Base-by-base conservation (phyloP, 805 yeast genomes). In the Metschnikowia sp. region DNA sequence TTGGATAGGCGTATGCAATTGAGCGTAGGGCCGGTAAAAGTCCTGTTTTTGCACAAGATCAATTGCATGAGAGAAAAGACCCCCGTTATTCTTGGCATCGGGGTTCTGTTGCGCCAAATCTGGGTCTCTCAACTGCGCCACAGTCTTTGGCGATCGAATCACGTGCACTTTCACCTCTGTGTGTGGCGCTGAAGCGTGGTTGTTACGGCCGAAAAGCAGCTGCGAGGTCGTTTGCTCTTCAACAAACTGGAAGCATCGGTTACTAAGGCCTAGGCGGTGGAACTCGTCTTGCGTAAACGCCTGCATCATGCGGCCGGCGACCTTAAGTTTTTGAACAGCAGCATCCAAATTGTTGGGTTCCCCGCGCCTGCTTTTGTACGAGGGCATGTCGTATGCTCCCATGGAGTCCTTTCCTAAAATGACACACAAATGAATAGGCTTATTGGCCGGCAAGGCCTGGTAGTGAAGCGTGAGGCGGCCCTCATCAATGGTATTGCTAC, bases 201-300 rank as follows among this genome's bases (percentile, higher is more conserved):
- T 64, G 18, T 54, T 48, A 51, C 63, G 63, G 1, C 76, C 76
- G 47, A 68, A 72, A 1, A 71, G 35, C 2, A 56, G 49, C 45
- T 67, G 72, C 29, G 59, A 39, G 12, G 50, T 26, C 8, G 47
- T 53, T 4, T 74, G 63, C 51, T 74, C 78, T 57, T 91, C 96
- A 2, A 75, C 82, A 53, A 89, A 86, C 51, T 81, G 80, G 65
- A 89, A 89, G 4, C 86, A 75, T 50, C 97, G 71, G 53, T 83
- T 79, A 10, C 96, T 95, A 60, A 88, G 79, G 0, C 94, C 91
- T 39, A 80, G 77, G 35, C 84, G 70, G 44, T 81, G 64, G 96
- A 92, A 88, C 61, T 90, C 96, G 56, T 91, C 97, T 56, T 82
- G 83, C 0, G 97, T 91, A 64, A 78, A 90, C 0, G 96, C 95